Evolutionary conservation across 148 eudicot genomes (phyloP).

Genomic region (Rhododendron williamsianum): DNA sequence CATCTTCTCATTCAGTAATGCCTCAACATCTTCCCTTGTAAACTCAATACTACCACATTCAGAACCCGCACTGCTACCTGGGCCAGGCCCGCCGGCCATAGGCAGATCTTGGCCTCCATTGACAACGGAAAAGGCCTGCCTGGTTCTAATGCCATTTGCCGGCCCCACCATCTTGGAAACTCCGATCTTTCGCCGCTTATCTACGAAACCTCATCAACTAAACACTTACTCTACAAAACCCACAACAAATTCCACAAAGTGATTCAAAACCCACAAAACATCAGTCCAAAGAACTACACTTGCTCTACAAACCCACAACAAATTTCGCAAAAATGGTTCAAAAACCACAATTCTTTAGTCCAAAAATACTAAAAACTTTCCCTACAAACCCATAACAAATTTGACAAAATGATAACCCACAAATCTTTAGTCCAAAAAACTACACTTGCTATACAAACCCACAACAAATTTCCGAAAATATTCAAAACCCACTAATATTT

Average conservation of each 20-base stretch:
- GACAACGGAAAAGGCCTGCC: constrained; percentile 47
- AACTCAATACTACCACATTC: constrained; percentile 64
- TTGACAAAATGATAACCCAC: not conserved
- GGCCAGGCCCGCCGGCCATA: constrained; percentile 49
- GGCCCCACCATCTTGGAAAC: constrained; percentile 31
- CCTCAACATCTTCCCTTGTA: constrained; percentile 73
- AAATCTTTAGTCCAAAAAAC: not conserved
- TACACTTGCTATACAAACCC: too few species aligned
- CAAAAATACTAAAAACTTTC: too few species aligned
- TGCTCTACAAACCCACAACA: not conserved
- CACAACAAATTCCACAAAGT: not conserved
- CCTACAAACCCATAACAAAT: too few species aligned
- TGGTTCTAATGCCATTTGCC: constrained; percentile 40
- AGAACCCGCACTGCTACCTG: constrained; percentile 67
- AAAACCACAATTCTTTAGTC: too few species aligned
- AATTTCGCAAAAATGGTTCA: too few species aligned
- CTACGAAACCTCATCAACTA: constrained; percentile 27
- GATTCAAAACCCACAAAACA: constrained; percentile 7
- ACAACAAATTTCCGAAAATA: not conserved
- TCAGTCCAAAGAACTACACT: not conserved
- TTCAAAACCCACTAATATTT: not conserved
- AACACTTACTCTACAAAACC: constrained; percentile 29
- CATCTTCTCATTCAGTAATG: constrained; percentile 71
- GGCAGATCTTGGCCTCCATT: constrained; percentile 58
- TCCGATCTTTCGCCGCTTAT: constrained; percentile 40